These are phyloP conservation scores for Bathelium albidoporum DNA, from an alignment of 495 filamentous ascomycete species.

Conservation along the genomic window DNA sequence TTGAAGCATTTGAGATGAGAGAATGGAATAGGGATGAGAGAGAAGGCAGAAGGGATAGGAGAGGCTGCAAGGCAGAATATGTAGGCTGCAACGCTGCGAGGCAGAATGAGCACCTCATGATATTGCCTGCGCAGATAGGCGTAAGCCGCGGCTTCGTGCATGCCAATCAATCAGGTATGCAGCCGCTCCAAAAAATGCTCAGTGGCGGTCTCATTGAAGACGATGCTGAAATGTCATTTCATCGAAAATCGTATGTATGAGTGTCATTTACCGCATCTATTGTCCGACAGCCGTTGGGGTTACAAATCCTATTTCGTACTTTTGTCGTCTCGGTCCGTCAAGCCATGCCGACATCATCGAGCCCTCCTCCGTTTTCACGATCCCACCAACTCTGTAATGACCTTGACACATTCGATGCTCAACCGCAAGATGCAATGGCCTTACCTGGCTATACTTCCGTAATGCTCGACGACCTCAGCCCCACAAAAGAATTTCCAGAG, in stretches of 20 bases:
- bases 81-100: neutral
- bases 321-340: neutral
- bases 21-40: neutral
- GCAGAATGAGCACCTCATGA: neutral
- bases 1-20: neutral
- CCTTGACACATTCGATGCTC: neutral
- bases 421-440: neutral
- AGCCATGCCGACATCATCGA: neutral
- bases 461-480: neutral
- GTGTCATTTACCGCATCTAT: neutral
- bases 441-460: neutral
- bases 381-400: constrained; percentile 3
- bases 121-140: neutral
- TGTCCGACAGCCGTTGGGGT: neutral
- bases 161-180: too few species aligned
- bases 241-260: neutral
- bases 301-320: neutral
- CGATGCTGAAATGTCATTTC: too few species aligned
- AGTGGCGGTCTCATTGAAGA: too few species aligned
- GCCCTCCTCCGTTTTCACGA: constrained; percentile 7
- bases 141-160: too few species aligned
- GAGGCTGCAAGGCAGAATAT: too few species aligned
- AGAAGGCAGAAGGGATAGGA: too few species aligned
- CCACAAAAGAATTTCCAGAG: neutral
- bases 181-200: too few species aligned